Percentiles rank a stretch among this genome's conserved stretches.
Conservation (phyloP, 345 rosid species). For the Eucalyptus guilfoylei region DNA sequence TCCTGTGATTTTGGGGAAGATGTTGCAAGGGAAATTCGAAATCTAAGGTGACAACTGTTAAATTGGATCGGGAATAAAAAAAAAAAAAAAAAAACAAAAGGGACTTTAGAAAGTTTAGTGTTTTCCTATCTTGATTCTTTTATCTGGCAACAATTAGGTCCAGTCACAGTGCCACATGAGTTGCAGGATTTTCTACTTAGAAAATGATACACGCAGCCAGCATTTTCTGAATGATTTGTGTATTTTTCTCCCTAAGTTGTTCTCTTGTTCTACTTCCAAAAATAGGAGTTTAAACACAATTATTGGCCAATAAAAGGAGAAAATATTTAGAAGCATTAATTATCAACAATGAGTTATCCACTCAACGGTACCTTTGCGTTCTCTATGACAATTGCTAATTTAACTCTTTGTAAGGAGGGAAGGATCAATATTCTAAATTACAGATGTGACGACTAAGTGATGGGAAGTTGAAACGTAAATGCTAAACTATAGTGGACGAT, state of each 20-base stretch:
- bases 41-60: background rate
- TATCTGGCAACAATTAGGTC: background rate
- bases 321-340: background rate
- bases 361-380: background rate
- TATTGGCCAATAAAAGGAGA: background rate
- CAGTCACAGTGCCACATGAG: background rate
- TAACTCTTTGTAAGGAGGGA: background rate
- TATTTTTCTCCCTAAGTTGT: background rate
- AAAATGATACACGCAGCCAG: background rate
- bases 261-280: background rate
- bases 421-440: background rate
- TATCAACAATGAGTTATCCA: background rate
- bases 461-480: background rate
- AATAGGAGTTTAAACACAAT: background rate
- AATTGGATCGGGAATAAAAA: background rate
- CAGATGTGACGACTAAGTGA: background rate
- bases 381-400: background rate
- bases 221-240: background rate
- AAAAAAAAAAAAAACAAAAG: too few relatives aligned
- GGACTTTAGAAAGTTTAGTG: background rate
- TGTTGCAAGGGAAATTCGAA: background rate
- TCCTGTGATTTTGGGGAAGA: background rate
- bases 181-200: background rate
- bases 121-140: background rate
- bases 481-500: background rate